Conservation (phyloP, 2,329 filamentous ascomycete species). For the Drechslera avenae region DNA sequence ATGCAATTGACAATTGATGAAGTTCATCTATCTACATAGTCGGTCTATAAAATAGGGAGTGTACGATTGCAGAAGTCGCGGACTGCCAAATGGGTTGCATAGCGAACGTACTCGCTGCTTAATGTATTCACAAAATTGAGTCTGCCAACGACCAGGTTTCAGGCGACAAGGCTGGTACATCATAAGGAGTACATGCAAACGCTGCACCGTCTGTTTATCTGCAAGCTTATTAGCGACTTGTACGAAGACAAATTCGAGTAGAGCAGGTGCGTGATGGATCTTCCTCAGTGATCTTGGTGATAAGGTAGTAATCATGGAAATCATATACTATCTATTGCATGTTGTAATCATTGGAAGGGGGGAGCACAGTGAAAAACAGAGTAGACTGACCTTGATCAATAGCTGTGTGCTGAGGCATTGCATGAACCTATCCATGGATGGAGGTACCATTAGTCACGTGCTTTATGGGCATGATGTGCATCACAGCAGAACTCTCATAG, state of each 20-base stretch:
- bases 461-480: no score
- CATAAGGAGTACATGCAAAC: no score
- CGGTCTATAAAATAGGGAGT: no score
- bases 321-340: constrained; percentile 71
- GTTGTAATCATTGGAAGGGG: constrained; percentile 69
- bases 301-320: constrained; percentile 62
- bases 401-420: not conserved
- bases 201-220: constrained; percentile 6
- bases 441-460: not conserved
- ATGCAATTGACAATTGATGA: constrained; percentile 2
- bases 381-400: constrained; percentile 18
- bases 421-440: no score
- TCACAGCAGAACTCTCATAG: no score
- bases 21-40: not conserved
- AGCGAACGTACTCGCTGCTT: no score
- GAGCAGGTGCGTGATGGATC: constrained; percentile 18
- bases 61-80: no score
- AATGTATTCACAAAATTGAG: no score
- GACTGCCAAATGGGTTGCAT: no score
- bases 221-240: constrained; percentile 30
- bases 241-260: constrained; percentile 5
- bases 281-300: constrained; percentile 73
- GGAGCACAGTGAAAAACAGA: not conserved
- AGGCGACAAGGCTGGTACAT: no score
- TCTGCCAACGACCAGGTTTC: no score